Evolutionary conservation across 1,139 yeast species (phyloP).

Genomic region (Yamadazyma aaseri): DNA sequence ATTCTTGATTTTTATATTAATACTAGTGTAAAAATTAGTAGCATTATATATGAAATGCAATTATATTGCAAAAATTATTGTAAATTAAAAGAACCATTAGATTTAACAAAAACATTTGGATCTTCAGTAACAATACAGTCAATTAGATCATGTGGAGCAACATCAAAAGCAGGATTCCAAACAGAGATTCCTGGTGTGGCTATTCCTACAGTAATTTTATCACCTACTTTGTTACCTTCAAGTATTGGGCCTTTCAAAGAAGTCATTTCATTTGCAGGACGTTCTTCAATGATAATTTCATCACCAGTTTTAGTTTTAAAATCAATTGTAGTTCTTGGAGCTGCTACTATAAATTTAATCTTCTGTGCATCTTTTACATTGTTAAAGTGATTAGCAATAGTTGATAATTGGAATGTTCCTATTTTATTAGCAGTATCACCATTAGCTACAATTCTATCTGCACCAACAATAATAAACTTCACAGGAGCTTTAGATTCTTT

Average conservation of each 20-base stretch:
- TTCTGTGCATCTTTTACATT: slow-evolving; percentile 39
- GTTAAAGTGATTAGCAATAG: slow-evolving; percentile 51
- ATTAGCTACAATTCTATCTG: slow-evolving; percentile 88
- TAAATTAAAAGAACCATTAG: slow-evolving; percentile 30
- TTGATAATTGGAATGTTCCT: slow-evolving; percentile 90
- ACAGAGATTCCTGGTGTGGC: slow-evolving; percentile 85
- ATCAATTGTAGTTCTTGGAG: slow-evolving; percentile 91
- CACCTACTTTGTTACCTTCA: slow-evolving; percentile 37
- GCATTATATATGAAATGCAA: no score
- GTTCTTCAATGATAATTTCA: slow-evolving; percentile 79
- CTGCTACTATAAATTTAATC: slow-evolving; percentile 87
- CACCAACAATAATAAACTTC: slow-evolving; percentile 91
- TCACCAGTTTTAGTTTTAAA: slow-evolving; percentile 63
- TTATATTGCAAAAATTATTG: no score
- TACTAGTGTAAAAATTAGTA: no score
- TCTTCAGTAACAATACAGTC: slow-evolving; percentile 88
- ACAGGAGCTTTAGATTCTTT: slow-evolving; percentile 51
- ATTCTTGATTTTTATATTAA: no score
- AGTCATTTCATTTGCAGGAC: slow-evolving; percentile 79
- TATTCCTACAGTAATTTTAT: slow-evolving; percentile 60
- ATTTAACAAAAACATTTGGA: slow-evolving; percentile 51
- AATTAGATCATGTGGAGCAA: slow-evolving; percentile 78
- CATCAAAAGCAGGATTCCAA: slow-evolving; percentile 97
- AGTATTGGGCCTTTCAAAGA: slow-evolving; percentile 65
- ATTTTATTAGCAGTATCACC: slow-evolving; percentile 97